Percentiles rank a stretch among this genome's conserved stretches.
Conservation (phyloP, 306 rosid species). For the Biancaea sappan region DNA sequence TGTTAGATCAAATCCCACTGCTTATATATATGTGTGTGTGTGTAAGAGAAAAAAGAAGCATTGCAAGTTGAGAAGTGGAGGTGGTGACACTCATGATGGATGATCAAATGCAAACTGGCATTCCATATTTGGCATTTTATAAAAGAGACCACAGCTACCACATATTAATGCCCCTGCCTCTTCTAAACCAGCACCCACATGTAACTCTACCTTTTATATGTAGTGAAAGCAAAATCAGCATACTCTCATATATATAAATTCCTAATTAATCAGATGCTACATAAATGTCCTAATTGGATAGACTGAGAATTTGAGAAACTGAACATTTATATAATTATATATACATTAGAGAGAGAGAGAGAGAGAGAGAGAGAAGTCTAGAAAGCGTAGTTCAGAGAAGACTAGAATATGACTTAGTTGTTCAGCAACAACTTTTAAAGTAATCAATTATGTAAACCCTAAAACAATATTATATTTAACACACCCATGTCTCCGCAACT, state of each 20-base stretch:
- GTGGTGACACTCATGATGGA: constrained; percentile 36
- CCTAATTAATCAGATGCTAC: no score
- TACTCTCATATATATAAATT: no score
- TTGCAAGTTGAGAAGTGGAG: constrained; percentile 32
- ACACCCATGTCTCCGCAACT: constrained; percentile 45
- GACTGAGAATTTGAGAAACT: no score
- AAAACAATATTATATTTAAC: constrained; percentile 32
- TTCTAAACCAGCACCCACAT: background rate
- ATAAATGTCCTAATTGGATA: background rate
- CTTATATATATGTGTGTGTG: no score
- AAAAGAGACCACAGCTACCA: constrained; percentile 28
- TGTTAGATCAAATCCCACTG: no score
- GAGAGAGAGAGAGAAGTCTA: background rate
- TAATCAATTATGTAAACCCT: constrained; percentile 19
- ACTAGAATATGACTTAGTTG: constrained; percentile 54
- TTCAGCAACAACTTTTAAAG: constrained; percentile 16
- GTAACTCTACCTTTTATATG: no score
- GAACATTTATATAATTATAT: no score
- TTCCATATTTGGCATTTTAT: constrained; percentile 38
- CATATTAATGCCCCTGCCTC: constrained; percentile 11
- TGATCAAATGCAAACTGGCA: constrained; percentile 49
- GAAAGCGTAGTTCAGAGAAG: constrained; percentile 32
- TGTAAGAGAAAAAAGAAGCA: background rate
- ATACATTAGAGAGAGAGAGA: no score
- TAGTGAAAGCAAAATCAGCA: background rate